phyloP scores from a whole-genome alignment of 768 basidiomycete genomes.

The Rhodocollybia butyracea region DNA sequence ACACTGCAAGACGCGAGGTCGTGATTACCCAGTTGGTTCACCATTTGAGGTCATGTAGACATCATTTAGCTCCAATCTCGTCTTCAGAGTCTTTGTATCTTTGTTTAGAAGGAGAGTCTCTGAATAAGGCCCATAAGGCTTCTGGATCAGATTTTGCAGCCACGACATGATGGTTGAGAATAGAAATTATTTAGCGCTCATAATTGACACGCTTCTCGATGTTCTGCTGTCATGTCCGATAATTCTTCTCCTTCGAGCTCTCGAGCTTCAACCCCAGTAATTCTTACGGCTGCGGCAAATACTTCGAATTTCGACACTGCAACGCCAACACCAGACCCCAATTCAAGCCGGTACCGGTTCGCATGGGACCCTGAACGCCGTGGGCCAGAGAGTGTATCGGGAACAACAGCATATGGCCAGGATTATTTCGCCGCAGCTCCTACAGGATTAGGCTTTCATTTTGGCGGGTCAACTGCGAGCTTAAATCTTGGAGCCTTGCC shows the following conservation, averaged over 20 bases:
- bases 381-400: constrained; percentile 74
- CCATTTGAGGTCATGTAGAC: constrained; percentile 1
- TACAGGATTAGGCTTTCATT: constrained; percentile 45
- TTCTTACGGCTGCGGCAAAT: constrained; percentile 7
- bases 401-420: constrained; percentile 63
- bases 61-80: not conserved
- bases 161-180: not conserved
- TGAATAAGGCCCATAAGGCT: constrained; percentile 6
- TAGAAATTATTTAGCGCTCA: not conserved
- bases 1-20: not conserved
- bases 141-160: not conserved
- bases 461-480: constrained; percentile 46
- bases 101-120: not conserved
- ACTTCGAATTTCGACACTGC: not conserved
- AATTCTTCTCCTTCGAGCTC: not conserved
- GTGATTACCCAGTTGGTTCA: constrained; percentile 1
- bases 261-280: constrained; percentile 4
- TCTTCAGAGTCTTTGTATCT: not conserved
- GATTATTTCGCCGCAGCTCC: constrained; percentile 52
- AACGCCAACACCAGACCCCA: constrained; percentile 19
- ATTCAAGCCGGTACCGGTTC: constrained; percentile 65
- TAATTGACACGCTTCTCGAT: constrained; percentile 6
- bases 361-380: constrained; percentile 64
- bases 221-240: constrained; percentile 3
- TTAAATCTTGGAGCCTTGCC: constrained; percentile 50